Evolutionary conservation across 78 protist species (phyloP), one percentile per base, ranked within the genome.

Genomic region (Dictyostelium firmibasis): DNA sequence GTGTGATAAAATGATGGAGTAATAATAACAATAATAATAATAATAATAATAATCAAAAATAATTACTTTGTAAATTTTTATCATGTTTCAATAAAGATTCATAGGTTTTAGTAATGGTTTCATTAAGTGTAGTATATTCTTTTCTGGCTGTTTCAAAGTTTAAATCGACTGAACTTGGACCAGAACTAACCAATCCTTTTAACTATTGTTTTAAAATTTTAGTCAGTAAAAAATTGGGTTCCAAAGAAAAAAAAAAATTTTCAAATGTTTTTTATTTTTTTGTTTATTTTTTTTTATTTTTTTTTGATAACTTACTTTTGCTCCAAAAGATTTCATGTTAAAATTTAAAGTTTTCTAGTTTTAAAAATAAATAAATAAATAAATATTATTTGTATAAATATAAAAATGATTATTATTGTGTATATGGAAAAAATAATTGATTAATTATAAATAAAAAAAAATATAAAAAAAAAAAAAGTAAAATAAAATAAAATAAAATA

Each of bases 21-120:
- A 5, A 20, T 11, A 27, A 69, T 29, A n/a, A n/a, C n/a, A n/a
- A 25, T 5, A 31, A n/a, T 69, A 5, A n/a, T 29, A 0, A 5
- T 27, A 41, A 69, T 29, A 27, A 13, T 35, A 9, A 41, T 36
- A 77, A 41, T 29, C 10, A 4, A 27, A 16, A 9, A 77, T 36
- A 77, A 36, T 20, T 79, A 88, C 93, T 88, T 43, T 88, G 36
- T 88, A 88, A 79, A 88, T 88, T 53, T 43, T 88, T 88, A 44
- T 88, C 93, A 88, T 88, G 70, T 35, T 76, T 88, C 10, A 79
- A 25, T 31, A 88, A 53, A 31, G 86, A 78, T 41, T 76, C 60
- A 67, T 88, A 88, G 11, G 67, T 79, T n/a, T 77, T 79, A 41
- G 41, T 38, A 35, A 79, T 75, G 8, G 86, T 20, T 16, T 88